These are phyloP conservation scores for Trichoderma hamatum DNA, from an alignment of 2,329 filamentous ascomycete genomes.

Conservation along the genomic window DNA sequence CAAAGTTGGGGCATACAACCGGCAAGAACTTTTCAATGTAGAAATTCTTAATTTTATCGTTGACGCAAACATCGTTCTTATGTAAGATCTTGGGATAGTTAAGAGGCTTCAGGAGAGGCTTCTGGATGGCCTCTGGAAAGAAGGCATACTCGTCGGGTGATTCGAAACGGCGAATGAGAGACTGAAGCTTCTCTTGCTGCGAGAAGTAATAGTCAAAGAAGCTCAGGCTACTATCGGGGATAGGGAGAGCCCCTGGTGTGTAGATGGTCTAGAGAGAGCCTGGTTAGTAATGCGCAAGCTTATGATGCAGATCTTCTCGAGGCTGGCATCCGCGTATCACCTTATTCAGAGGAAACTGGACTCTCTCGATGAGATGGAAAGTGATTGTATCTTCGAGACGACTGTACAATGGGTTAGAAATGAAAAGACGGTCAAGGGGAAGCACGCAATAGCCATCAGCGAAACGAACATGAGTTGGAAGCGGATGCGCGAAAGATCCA, in stretches of 20 bases:
- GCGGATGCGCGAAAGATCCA: conserved; percentile 89
- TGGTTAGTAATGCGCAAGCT: conserved; percentile 14
- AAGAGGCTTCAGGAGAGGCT: conserved; percentile 83
- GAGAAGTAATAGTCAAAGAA: conserved; percentile 93
- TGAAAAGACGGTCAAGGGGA: not conserved
- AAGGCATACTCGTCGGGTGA: conserved; percentile 97
- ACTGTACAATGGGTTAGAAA: conserved; percentile 51
- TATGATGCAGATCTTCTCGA: not conserved
- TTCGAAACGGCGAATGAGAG: conserved; percentile 90
- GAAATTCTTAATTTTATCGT: conserved; percentile 79
- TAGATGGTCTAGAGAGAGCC: conserved; percentile 70
- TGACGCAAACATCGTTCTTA: conserved; percentile 87
- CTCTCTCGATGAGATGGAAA: conserved; percentile 93
- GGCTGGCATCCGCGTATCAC: conserved; percentile 31
- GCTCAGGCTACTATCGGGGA: conserved; percentile 73
- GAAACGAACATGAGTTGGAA: conserved; percentile 84
- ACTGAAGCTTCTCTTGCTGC: conserved; percentile 90
- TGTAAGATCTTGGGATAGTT: conserved; percentile 88
- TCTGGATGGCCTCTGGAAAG: conserved; percentile 79
- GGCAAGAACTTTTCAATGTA: conserved; percentile 86
- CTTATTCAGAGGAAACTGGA: conserved; percentile 91
- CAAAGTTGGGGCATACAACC: conserved; percentile 75
- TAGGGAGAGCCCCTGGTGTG: conserved; percentile 72
- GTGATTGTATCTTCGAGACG: conserved; percentile 97
- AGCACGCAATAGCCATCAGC: not conserved